These are phyloP conservation scores for Tricholoma flavovirens DNA, from an alignment of 768 basidiomycete genomes.

Conservation along the genomic window DNA sequence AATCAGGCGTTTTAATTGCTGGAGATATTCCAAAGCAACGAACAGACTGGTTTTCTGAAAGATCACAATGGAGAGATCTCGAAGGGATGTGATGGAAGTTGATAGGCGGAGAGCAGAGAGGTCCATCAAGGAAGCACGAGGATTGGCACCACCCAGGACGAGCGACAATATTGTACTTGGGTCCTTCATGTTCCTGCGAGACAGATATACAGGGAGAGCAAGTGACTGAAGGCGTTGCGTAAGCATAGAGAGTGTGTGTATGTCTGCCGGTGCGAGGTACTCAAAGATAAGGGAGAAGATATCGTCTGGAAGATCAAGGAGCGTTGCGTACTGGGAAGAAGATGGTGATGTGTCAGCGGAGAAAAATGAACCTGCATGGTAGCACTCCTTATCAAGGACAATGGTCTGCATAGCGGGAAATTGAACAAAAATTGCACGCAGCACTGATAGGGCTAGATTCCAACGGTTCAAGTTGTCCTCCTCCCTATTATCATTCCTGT, in stretches of 20 bases:
- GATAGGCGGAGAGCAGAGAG: too few relatives aligned
- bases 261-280: not conserved
- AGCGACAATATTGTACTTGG: too few relatives aligned
- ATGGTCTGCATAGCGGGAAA: not conserved
- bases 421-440: not conserved
- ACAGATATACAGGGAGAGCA: not conserved
- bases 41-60: too few relatives aligned
- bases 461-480: too few relatives aligned
- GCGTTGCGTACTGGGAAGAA: not conserved
- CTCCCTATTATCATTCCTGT: not conserved
- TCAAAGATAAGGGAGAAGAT: not conserved
- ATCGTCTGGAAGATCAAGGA: not conserved
- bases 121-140: too few relatives aligned
- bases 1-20: too few relatives aligned
- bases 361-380: not conserved
- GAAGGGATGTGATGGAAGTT: too few relatives aligned
- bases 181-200: not conserved
- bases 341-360: not conserved
- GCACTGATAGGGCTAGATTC: not conserved
- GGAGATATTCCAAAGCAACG: too few relatives aligned
- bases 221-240: not conserved
- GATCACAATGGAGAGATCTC: too few relatives aligned
- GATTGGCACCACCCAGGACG: too few relatives aligned
- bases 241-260: not conserved
- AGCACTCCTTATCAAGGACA: not conserved